Base-by-base conservation (phyloP, 148 eudicot genomes). In the Persicaria maculosa region DNA sequence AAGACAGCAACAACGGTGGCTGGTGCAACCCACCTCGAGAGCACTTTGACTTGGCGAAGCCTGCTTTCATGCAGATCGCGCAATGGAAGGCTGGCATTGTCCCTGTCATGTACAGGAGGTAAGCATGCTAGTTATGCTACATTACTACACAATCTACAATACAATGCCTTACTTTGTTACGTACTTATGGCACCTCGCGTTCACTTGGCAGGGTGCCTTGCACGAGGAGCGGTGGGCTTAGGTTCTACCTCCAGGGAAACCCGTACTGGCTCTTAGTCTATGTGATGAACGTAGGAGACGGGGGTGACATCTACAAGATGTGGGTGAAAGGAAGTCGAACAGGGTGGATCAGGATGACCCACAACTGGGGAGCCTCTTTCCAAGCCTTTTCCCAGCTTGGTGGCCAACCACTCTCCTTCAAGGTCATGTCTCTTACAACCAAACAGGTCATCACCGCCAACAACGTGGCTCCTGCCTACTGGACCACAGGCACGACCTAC, bases 1-100 rank as follows among this genome's bases (percentile, higher is more conserved):
- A 86, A 68, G 79, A 83, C 73, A 81, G 84, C 53, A 81, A 91
- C 82, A 73, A 84, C 1, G 98, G 98, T 5, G 98, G 98, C 1
- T 93, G 98, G 98, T 91, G 98, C 79, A 93, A 93, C 80, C 98
- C 98, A 0, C 98, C 98, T 8, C 82, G 92, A 7, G 72, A 74
- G 22, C 98, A 93, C 80, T 93, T 93, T 31, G 98, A 93, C 82
- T 82, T 93, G 71, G 73, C 96, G 14, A 87, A 87, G 76, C 97
- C 96, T 8, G 91, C 92, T 4, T 93, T 89, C 83, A 80, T 81
- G 84, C 82, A 88, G 72, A 83, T 93, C 45, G 97, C 96, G 0
- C 78, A 79, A 68, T 81, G 83, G 85, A 81, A 77, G 77, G 96
- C 82, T 44, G 98, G 98, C 54, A 93, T 93, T 71, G 84, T 93